Evolutionary conservation across 768 basidiomycete genomes (phyloP).

Genomic region (Mycena rebaudengoi): DNA sequence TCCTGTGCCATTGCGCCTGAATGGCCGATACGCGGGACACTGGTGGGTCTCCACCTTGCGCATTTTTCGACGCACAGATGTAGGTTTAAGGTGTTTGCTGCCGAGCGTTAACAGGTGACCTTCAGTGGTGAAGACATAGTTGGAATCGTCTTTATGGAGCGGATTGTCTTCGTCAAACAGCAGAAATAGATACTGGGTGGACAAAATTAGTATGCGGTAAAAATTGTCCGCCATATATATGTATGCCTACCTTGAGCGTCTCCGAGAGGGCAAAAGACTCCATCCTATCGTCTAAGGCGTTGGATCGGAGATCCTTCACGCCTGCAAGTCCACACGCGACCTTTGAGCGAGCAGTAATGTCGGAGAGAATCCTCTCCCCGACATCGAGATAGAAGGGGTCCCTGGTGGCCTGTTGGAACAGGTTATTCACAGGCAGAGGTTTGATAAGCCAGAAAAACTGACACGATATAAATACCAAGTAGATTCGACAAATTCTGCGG

Average conservation of each 20-base stretch:
- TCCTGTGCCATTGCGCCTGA: constrained; percentile 49
- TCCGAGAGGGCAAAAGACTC: constrained; percentile 96
- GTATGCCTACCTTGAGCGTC: constrained; percentile 76
- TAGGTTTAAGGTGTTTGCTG: constrained; percentile 57
- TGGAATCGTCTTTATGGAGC: constrained; percentile 78
- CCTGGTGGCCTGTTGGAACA: constrained; percentile 75
- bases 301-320: constrained; percentile 79
- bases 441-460: constrained; percentile 32
- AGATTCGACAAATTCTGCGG: constrained; percentile 89
- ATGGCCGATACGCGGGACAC: constrained; percentile 76
- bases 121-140: constrained; percentile 95
- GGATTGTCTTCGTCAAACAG: constrained; percentile 89
- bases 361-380: constrained; percentile 83
- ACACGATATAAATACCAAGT: constrained; percentile 96
- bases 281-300: constrained; percentile 92
- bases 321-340: constrained; percentile 89
- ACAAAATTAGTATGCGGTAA: neutral
- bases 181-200: constrained; percentile 84
- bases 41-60: constrained; percentile 72
- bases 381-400: constrained; percentile 94
- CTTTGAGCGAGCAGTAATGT: constrained; percentile 76
- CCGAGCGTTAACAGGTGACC: constrained; percentile 87
- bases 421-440: constrained; percentile 13
- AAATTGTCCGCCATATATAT: neutral
- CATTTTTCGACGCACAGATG: constrained; percentile 62